Percentiles rank a stretch among this genome's conserved stretches.
These are phyloP conservation scores for Leptomonas seymouri DNA, from an alignment of 208 protist species.

Conservation along the genomic window DNA sequence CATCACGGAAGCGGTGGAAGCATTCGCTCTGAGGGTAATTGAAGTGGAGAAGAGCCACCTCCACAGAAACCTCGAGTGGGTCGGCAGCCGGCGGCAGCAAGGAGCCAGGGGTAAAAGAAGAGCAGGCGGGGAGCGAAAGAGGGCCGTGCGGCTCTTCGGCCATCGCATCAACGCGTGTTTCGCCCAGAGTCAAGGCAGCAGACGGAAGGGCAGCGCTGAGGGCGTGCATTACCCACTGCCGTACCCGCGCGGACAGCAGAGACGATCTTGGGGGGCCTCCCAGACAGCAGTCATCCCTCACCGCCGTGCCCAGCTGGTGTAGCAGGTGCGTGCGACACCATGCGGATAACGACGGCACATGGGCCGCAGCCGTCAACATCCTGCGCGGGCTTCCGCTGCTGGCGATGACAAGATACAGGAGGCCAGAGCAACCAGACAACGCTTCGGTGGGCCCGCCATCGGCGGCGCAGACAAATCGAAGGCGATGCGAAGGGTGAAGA, in stretches of 20 bases:
- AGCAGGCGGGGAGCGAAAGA: background rate
- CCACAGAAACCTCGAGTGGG: conserved; percentile 9
- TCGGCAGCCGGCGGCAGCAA: background rate
- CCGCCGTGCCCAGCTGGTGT: background rate
- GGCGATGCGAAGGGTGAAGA: conserved; percentile 16
- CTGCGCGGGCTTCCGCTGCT: conserved; percentile 12
- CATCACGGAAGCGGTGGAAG: background rate
- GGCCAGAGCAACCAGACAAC: background rate
- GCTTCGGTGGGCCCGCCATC: background rate
- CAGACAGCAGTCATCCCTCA: no score
- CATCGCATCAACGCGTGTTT: background rate
- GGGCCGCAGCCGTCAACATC: conserved; percentile 9
- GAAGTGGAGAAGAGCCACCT: conserved; percentile 20
- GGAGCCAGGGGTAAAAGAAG: background rate
- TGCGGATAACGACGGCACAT: conserved; percentile 15
- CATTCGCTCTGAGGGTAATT: background rate
- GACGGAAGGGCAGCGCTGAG: conserved; percentile 15
- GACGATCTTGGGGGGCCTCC: background rate
- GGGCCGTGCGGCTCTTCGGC: background rate
- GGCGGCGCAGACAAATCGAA: conserved; percentile 21
- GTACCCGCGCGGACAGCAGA: background rate
- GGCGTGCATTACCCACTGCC: conserved; percentile 17
- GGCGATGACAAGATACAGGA: conserved; percentile 8
- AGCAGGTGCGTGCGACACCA: conserved; percentile 14
- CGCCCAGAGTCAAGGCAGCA: background rate